Evolutionary conservation across 352 stramenopile species (phyloP).

Genomic region (Globisporangium radiosum): DNA sequence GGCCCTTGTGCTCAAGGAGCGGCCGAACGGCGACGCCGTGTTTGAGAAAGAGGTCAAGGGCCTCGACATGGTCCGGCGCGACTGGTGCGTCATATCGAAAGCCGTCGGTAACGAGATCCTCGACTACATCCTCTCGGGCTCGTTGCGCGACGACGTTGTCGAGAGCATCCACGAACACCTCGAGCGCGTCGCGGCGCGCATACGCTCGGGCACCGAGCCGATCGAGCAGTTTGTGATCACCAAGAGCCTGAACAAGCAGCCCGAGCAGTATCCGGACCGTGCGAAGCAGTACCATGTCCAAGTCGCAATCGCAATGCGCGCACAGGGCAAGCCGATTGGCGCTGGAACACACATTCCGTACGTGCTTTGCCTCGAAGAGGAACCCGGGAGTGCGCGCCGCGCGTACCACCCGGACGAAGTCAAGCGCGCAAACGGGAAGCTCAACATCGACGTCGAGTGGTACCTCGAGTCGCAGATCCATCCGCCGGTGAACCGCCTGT

Average conservation of each 20-base stretch:
- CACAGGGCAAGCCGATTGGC: constrained; percentile 93
- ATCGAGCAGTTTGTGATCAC: constrained; percentile 99
- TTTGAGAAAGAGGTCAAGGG: constrained; percentile 98
- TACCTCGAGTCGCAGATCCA: constrained; percentile 97
- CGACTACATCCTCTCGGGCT: constrained; percentile 96
- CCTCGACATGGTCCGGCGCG: constrained; percentile 95
- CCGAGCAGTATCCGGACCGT: constrained; percentile 96
- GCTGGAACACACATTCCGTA: constrained; percentile 99
- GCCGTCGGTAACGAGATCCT: constrained; percentile 94
- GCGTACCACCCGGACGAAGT: constrained; percentile 89
- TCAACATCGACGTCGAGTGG: constrained; percentile 94
- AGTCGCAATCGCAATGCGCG: constrained; percentile 95
- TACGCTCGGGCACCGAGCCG: constrained; percentile 91
- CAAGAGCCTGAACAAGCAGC: constrained; percentile 99
- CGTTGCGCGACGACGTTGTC: constrained; percentile 92
- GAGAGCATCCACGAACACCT: constrained; percentile 96
- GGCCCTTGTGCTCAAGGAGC: constrained; percentile 92
- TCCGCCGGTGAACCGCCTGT: constrained; percentile 96
- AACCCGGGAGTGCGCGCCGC: constrained; percentile 58
- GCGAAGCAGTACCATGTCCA: constrained; percentile 97
- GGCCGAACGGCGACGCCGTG: constrained; percentile 32
- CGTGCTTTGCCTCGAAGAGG: constrained; percentile 91
- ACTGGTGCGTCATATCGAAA: constrained; percentile 99
- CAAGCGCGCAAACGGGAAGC: constrained; percentile 57
- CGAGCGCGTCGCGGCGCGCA: constrained; percentile 86